Evolutionary conservation across 202 grass and related monocot species (phyloP).

Genomic region (Carex sylvatica): DNA sequence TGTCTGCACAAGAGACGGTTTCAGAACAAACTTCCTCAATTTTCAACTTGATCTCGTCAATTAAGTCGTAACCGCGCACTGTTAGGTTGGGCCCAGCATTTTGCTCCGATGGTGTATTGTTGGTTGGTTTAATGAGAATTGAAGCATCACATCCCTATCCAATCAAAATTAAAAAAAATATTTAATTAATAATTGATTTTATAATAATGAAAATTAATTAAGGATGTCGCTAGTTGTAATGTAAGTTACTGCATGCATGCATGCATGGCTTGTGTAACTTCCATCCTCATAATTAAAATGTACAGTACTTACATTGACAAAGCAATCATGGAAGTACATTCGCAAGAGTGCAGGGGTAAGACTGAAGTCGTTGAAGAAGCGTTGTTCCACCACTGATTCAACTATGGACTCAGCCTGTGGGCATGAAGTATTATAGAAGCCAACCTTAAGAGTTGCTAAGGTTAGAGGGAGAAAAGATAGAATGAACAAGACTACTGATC

Average conservation of each 20-base stretch:
- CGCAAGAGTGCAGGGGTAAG: conserved; percentile 43
- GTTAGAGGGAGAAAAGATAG: conserved; percentile 11
- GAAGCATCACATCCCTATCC: conserved; percentile 49
- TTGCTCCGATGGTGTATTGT: conserved; percentile 26
- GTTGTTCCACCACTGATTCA: conserved; percentile 29
- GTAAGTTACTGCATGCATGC: no score
- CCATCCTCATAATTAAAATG: no score
- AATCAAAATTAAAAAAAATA: not conserved
- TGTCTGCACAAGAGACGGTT: conserved; percentile 51
- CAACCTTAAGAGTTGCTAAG: conserved; percentile 25
- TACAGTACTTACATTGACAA: conserved; percentile 39
- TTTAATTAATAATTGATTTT: not conserved
- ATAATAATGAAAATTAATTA: not conserved
- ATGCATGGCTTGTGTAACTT: no score
- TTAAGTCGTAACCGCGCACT: conserved; percentile 37
- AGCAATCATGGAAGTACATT: conserved; percentile 69
- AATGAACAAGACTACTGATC: not conserved
- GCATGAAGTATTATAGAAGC: conserved; percentile 50
- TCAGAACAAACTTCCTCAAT: conserved; percentile 36
- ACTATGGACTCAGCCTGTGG: conserved; percentile 56
- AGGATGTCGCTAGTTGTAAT: not conserved
- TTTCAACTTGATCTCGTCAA: conserved; percentile 23
- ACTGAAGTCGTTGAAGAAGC: conserved; percentile 37
- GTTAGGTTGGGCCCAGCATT: conserved; percentile 35
- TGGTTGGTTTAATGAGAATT: conserved; percentile 32